Evolutionary conservation across 441 rosid genomes (phyloP).

Genomic region (Erodium texanum): DNA sequence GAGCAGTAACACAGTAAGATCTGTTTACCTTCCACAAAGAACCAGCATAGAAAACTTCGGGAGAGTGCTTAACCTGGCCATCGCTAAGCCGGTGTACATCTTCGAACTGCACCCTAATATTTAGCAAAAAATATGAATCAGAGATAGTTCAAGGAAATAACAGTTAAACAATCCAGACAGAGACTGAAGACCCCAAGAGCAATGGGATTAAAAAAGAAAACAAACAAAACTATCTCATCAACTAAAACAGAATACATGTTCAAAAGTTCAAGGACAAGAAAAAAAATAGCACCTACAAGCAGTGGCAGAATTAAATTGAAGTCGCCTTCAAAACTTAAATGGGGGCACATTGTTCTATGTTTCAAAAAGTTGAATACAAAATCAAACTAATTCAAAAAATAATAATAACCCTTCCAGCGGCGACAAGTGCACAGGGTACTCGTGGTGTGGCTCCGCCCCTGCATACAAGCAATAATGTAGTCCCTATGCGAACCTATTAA

Average conservation of each 20-base stretch:
- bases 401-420: not conserved
- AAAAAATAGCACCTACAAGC: not conserved
- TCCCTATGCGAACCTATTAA: not conserved
- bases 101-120: slow-evolving; percentile 68
- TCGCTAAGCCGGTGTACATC: slow-evolving; percentile 82
- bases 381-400: too few relatives aligned
- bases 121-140: slow-evolving; percentile 16
- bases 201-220: not conserved
- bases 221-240: not conserved
- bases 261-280: too few relatives aligned
- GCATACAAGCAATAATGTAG: not conserved
- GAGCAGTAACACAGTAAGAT: not conserved
- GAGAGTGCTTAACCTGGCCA: slow-evolving; percentile 95
- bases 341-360: not conserved
- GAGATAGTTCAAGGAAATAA: slow-evolving; percentile 12
- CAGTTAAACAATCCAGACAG: not conserved
- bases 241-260: not conserved
- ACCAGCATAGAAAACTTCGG: slow-evolving; percentile 86
- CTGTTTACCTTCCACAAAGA: slow-evolving; percentile 86
- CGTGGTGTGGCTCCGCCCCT: not conserved
- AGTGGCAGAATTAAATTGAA: not conserved
- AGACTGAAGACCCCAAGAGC: not conserved
- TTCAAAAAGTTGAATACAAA: not conserved
- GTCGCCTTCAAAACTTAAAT: not conserved
- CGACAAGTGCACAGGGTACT: not conserved